phyloP scores from a whole-genome alignment of 2,329 filamentous ascomycete species.

The Didymella sp. region DNA sequence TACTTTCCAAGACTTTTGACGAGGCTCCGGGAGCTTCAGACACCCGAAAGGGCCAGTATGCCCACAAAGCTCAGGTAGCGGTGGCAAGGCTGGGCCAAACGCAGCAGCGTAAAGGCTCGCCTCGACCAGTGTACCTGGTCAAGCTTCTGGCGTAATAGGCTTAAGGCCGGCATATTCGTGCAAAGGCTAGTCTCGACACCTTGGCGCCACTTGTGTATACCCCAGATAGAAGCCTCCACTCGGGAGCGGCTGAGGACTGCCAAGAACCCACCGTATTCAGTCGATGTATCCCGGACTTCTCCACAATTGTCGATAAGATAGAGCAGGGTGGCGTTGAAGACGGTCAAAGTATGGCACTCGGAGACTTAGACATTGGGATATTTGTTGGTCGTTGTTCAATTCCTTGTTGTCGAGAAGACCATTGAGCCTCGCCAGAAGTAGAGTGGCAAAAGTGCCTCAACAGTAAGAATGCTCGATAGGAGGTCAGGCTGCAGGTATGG shows the following conservation, averaged over 20 bases:
- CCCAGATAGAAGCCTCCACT: slow-evolving; percentile 4
- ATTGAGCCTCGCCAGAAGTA: not conserved
- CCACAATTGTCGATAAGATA: slow-evolving; percentile 2
- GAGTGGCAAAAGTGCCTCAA: not conserved
- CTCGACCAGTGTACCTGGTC: slow-evolving; percentile 1
- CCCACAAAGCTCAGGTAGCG: not conserved
- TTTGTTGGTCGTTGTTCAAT: not conserved
- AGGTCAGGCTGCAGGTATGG: not conserved
- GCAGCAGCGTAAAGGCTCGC: slow-evolving; percentile 5
- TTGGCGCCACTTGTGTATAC: slow-evolving; percentile 13
- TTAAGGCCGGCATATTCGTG: slow-evolving; percentile 4
- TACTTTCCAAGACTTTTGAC: slow-evolving; percentile 37
- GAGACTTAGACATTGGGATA: no score
- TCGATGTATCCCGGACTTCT: slow-evolving; percentile 2
- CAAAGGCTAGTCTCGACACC: slow-evolving; percentile 18
- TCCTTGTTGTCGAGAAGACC: not conserved
- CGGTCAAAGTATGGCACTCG: not conserved
- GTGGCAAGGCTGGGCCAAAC: slow-evolving; percentile 7
- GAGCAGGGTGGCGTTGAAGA: not conserved
- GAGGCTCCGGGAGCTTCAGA: slow-evolving; percentile 13
- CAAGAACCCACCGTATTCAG: slow-evolving; percentile 8
- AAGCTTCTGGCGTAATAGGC: slow-evolving; percentile 7
- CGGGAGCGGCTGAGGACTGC: slow-evolving; percentile 21
- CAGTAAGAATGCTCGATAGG: not conserved
- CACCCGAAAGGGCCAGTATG: slow-evolving; percentile 4